Percentiles rank a stretch among this genome's conserved stretches.
These are phyloP conservation scores for Ramaria sp. DNA, from an alignment of 768 basidiomycete species.

Conservation along the genomic window DNA sequence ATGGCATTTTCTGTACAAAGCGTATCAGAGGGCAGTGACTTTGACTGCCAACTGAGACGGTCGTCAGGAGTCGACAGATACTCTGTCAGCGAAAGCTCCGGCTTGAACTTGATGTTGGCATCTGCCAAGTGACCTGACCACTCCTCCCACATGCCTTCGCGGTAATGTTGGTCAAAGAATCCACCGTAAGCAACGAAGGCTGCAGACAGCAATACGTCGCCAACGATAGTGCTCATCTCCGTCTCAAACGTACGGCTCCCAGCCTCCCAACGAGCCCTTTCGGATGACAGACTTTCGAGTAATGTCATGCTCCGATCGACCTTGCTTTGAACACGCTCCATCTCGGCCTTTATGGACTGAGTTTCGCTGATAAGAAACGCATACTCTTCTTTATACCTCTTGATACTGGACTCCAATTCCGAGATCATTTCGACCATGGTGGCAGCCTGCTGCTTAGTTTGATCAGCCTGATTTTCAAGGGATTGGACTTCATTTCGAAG, in stretches of 20 bases:
- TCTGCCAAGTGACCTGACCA: conserved; percentile 86
- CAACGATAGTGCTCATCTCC: conserved; percentile 98
- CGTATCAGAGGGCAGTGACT: conserved; percentile 90
- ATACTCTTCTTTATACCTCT: conserved; percentile 93
- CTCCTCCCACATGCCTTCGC: conserved; percentile 93
- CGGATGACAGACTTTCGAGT: conserved; percentile 88
- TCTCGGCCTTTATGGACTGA: conserved; percentile 93
- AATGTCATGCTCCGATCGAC: conserved; percentile 96
- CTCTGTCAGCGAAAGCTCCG: conserved; percentile 86
- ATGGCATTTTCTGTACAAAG: conserved; percentile 98
- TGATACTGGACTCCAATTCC: conserved; percentile 88
- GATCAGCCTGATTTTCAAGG: conserved; percentile 84
- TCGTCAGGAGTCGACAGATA: conserved; percentile 97
- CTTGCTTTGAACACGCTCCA: conserved; percentile 95
- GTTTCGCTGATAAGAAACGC: conserved; percentile 94
- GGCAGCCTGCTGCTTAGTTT: conserved; percentile 87
- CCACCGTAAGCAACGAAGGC: conserved; percentile 96
- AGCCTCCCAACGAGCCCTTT: conserved; percentile 86
- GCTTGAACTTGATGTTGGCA: conserved; percentile 85
- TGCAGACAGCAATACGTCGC: conserved; percentile 90
- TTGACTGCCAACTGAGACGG: conserved; percentile 90
- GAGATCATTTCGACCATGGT: conserved; percentile 88
- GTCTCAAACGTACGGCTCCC: conserved; percentile 93
- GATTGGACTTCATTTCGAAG: conserved; percentile 92
- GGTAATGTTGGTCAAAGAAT: conserved; percentile 98